A percentile compares a stretch with the other conserved stretches of the same genome.
Evolutionary conservation across 306 rosid genomes (phyloP).

Genomic region (Fragaria iinumae): DNA sequence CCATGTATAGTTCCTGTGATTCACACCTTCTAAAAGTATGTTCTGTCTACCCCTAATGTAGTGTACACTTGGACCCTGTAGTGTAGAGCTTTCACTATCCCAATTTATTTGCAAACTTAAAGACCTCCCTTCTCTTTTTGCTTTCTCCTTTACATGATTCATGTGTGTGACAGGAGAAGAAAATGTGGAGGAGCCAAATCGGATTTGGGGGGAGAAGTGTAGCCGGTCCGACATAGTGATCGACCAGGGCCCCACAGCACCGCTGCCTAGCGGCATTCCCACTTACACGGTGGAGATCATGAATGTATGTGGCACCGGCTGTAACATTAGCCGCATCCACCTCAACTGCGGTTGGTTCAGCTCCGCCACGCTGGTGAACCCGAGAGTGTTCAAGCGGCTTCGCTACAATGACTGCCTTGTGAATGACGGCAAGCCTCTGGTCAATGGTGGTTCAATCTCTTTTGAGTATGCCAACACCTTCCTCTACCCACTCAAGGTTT

Average conservation of each 20-base stretch:
- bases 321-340: slow-evolving; percentile 67
- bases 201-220: slow-evolving; percentile 80
- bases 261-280: slow-evolving; percentile 84
- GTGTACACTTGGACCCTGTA: background rate
- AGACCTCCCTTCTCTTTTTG: background rate
- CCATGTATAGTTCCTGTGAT: slow-evolving; percentile 24
- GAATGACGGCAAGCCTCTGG: slow-evolving; percentile 67
- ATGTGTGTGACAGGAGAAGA: slow-evolving; percentile 27
- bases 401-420: slow-evolving; percentile 74
- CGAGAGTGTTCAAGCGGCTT: slow-evolving; percentile 80
- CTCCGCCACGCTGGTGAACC: slow-evolving; percentile 76
- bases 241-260: slow-evolving; percentile 74
- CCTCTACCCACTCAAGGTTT: slow-evolving; percentile 61
- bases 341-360: slow-evolving; percentile 89
- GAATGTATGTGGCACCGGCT: slow-evolving; percentile 69
- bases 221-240: slow-evolving; percentile 58
- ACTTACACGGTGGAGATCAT: slow-evolving; percentile 71
- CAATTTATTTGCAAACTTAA: background rate
- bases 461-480: slow-evolving; percentile 83
- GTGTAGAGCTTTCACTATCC: background rate
- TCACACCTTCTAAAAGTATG: slow-evolving; percentile 25
- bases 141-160: slow-evolving; percentile 7
- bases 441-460: slow-evolving; percentile 54
- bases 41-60: slow-evolving; percentile 29
- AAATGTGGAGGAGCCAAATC: slow-evolving; percentile 46